Evolutionary conservation across 306 rosid genomes (phyloP), one percentile per base, ranked within the genome.

Genomic region (Vigna unguiculata): DNA sequence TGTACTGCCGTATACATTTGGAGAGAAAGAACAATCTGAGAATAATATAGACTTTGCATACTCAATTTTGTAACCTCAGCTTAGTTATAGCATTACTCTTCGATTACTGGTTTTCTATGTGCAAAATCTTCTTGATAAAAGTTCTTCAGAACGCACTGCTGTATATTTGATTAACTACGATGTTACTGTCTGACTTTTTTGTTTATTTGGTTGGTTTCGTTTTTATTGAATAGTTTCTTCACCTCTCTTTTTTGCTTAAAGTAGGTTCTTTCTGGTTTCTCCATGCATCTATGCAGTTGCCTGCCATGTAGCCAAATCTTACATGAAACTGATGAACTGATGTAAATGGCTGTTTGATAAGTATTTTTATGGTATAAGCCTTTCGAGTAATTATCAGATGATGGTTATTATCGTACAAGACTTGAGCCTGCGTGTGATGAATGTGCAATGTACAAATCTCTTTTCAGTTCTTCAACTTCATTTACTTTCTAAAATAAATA

Each of bases 291-390:
- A 13, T 68, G 64, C 46, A 87, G 85, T 77, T 61, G 43, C n/a
- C 28, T 82, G 85, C 71, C 75, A 65, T 36, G 87, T 64, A 80
- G 40, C 93, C 92, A 60, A 85, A 75, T 45, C 92, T 89, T 5
- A 88, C 84, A 41, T 89, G 89, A 72, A 88, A 91, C 43, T 85
- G 79, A 84, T 88, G 95, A 74, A 86, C 83, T 13, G 89, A 93
- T 53, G 85, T 81, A 51, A 85, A 77, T 11, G 83, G 85, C 49
- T 78, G 40, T 19, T 87, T 91, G 79, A 82, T 77, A 78, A 83
- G 69, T 30, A 83, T 53, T 61, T 88, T 77, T 32, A 74, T 78
- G 87, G 78, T 73, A 85, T 46, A 86, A 83, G 47, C 77, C 81
- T 9, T 84, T 81, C 3, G 88, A 87, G 71, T 80, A 54, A 32